These are phyloP conservation scores for Ophiocytium majus DNA, from an alignment of 352 stramenopile genomes.

Conservation along the genomic window DNA sequence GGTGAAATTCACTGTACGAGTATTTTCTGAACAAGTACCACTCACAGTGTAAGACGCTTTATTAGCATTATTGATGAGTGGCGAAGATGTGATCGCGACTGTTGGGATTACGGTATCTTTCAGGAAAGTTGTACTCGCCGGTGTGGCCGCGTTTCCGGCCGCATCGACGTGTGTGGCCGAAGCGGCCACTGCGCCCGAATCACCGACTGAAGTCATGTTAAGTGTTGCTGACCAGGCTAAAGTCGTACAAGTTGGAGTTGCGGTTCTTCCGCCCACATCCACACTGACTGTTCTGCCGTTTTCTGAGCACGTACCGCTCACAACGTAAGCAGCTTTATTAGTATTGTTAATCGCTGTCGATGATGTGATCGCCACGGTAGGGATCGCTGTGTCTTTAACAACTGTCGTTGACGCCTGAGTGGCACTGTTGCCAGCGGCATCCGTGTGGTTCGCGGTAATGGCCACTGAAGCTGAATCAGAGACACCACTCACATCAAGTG, in stretches of 20 bases:
- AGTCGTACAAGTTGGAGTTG: neutral
- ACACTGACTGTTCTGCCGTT: neutral
- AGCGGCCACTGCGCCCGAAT: neutral
- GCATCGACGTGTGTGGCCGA: neutral
- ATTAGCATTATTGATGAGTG: slow-evolving; percentile 14
- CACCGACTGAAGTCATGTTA: neutral
- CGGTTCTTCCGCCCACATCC: neutral
- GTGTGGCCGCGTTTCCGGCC: neutral
- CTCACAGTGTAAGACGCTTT: slow-evolving; percentile 5
- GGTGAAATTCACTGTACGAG: neutral
- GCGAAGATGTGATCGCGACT: neutral
- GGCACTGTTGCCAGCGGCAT: slow-evolving; percentile 8
- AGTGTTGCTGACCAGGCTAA: neutral
- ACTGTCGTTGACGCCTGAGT: neutral
- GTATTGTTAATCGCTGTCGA: neutral
- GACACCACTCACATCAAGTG: neutral
- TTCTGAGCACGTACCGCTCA: neutral
- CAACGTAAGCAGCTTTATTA: neutral
- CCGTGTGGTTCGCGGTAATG: neutral
- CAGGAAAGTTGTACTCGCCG: neutral
- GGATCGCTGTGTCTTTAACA: neutral
- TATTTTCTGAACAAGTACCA: slow-evolving; percentile 3
- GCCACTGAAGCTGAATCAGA: neutral
- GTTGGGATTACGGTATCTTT: neutral
- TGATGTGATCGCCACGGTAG: neutral